phyloP scores from a whole-genome alignment of 2,329 filamentous ascomycete species.

The Ophiostoma populinum region DNA sequence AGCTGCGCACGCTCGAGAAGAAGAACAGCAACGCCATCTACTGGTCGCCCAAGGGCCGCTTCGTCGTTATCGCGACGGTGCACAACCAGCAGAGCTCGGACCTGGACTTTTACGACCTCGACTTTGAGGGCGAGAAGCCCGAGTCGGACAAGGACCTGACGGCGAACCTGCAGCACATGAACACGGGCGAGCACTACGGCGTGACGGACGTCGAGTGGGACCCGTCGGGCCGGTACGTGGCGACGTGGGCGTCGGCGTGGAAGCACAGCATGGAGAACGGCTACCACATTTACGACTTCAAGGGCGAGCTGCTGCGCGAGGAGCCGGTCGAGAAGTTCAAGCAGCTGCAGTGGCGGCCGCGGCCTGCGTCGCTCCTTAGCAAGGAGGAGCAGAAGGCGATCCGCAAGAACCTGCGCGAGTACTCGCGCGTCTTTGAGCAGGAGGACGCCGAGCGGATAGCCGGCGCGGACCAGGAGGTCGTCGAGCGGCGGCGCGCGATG shows the following conservation, averaged over 20 bases:
- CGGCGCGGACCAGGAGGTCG: conserved; percentile 82
- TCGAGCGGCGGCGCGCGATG: conserved; percentile 67
- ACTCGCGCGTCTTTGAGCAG: conserved; percentile 87
- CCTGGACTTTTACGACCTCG: conserved; percentile 92
- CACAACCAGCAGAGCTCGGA: conserved; percentile 87
- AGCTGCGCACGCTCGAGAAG: conserved; percentile 88
- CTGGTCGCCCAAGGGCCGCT: conserved; percentile 92
- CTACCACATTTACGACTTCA: conserved; percentile 96
- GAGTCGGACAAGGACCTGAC: conserved; percentile 87
- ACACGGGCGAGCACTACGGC: conserved; percentile 86
- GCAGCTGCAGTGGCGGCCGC: conserved; percentile 88
- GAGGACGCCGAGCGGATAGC: conserved; percentile 87
- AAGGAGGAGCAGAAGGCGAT: conserved; percentile 97
- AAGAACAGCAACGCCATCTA: conserved; percentile 99
- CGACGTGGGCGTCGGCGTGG: conserved; percentile 86
- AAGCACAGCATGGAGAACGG: conserved; percentile 99
- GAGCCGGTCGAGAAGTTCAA: conserved; percentile 94
- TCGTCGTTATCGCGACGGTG: conserved; percentile 86
- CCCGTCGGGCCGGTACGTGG: conserved; percentile 84
- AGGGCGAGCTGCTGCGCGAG: conserved; percentile 73
- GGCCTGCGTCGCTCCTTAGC: conserved; percentile 73
- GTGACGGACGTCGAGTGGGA: conserved; percentile 98
- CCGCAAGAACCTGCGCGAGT: conserved; percentile 96
- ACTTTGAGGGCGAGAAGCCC: conserved; percentile 93
- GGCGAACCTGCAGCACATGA: conserved; percentile 90